These are phyloP conservation scores for Cutaneotrichosporon arboriforme DNA, from an alignment of 1,284 basidiomycete species.

Conservation along the genomic window DNA sequence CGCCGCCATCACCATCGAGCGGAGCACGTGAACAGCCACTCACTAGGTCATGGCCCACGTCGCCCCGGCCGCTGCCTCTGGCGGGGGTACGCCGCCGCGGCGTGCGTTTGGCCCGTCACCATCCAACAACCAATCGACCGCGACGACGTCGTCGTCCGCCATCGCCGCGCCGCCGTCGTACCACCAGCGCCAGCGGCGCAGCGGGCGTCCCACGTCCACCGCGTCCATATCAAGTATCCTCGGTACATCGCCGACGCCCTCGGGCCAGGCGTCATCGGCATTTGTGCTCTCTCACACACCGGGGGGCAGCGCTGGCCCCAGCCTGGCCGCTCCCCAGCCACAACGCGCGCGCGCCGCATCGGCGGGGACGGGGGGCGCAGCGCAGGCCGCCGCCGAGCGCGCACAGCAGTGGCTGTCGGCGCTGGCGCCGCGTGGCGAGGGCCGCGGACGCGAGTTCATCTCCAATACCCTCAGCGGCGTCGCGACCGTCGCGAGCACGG, in stretches of 20 bases:
- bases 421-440: conserved; percentile 43
- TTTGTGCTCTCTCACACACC: not conserved
- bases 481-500: conserved; percentile 34
- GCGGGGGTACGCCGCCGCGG: conserved; percentile 1
- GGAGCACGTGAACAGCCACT: not conserved
- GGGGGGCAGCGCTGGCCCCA: not conserved
- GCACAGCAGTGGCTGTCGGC: conserved; percentile 40
- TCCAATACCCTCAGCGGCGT: conserved; percentile 37
- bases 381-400: conserved; percentile 22
- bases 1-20: not conserved
- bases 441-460: conserved; percentile 38
- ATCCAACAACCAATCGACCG: too few relatives aligned
- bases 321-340: not conserved
- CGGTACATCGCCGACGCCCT: not conserved
- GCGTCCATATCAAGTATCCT: not conserved
- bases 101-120: not conserved
- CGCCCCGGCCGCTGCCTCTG: not conserved
- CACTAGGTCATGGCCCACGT: not conserved
- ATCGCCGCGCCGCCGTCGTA: too few relatives aligned
- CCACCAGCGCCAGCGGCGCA: not conserved
- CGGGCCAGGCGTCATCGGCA: not conserved
- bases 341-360: conserved; percentile 9
- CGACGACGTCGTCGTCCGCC: too few relatives aligned
- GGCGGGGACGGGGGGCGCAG: conserved; percentile 2
- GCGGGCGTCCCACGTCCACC: not conserved